Conservation (phyloP, 495 filamentous ascomycete species). For the Hyaloscypha finlandica region DNA sequence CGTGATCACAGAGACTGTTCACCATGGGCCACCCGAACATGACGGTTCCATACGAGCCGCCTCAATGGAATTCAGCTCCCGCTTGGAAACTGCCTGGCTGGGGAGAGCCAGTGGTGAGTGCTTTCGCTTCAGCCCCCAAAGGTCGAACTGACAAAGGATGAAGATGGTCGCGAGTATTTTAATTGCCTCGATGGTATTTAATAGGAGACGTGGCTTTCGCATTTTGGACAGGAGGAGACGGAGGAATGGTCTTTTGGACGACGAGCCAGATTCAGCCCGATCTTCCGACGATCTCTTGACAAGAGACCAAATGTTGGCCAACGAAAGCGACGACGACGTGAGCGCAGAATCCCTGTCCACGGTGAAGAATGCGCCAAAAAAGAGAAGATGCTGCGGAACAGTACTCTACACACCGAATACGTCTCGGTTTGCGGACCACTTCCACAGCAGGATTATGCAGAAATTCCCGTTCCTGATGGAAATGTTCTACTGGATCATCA, state of each 20-base stretch:
- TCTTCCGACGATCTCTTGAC: constrained; percentile 44
- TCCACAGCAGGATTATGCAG: constrained; percentile 61
- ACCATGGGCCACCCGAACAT: constrained; percentile 14
- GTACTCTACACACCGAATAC: constrained; percentile 57
- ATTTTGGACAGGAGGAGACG: constrained; percentile 42
- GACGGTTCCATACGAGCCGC: constrained; percentile 28
- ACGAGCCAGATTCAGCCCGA: constrained; percentile 36
- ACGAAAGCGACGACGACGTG: constrained; percentile 18
- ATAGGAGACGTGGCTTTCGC: constrained; percentile 50
- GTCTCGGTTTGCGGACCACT: constrained; percentile 53
- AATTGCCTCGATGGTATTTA: constrained; percentile 56
- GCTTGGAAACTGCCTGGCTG: constrained; percentile 54
- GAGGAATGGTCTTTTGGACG: constrained; percentile 40
- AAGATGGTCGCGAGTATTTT: constrained; percentile 63
- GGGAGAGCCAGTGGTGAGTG: constrained; percentile 60
- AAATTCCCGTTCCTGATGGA: constrained; percentile 70
- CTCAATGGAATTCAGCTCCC: constrained; percentile 42
- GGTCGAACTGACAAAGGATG: constrained; percentile 9
- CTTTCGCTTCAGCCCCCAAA: not conserved
- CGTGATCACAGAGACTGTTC: not conserved
- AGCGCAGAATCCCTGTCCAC: constrained; percentile 28
- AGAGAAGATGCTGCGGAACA: constrained; percentile 47
- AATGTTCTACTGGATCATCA: constrained; percentile 71
- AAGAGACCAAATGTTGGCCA: constrained; percentile 34
- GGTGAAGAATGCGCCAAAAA: constrained; percentile 47